A percentile compares a stretch with the other conserved stretches of the same genome.
Conservation (phyloP, 805 yeast genomes). For the Yueomyces sp. region DNA sequence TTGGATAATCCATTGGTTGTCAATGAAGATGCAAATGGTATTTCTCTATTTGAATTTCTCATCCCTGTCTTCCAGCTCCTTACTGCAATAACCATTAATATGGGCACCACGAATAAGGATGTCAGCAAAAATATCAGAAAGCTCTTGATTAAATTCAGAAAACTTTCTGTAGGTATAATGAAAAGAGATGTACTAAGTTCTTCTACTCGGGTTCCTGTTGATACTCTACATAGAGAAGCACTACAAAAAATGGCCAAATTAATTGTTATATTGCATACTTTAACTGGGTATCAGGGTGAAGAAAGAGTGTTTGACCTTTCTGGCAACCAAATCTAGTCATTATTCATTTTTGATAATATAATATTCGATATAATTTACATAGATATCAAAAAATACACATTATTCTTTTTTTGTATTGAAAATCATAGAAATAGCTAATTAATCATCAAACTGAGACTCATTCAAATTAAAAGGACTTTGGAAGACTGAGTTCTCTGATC, state of each 20-base stretch:
- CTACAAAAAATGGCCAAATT: conserved; percentile 41
- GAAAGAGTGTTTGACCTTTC: background rate
- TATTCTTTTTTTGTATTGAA: too few relatives aligned
- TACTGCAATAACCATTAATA: conserved; percentile 50
- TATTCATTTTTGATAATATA: too few relatives aligned
- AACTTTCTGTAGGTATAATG: conserved; percentile 46
- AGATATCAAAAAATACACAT: too few relatives aligned
- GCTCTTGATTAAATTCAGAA: conserved; percentile 38
- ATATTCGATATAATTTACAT: too few relatives aligned
- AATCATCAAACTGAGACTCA: too few relatives aligned
- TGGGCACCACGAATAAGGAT: conserved; percentile 62
- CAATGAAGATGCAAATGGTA: conserved; percentile 13
- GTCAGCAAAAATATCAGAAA: conserved; percentile 40
- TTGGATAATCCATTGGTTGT: conserved; percentile 37
- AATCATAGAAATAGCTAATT: too few relatives aligned
- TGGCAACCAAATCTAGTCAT: too few relatives aligned
- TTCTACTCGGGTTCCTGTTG: background rate
- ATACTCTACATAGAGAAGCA: conserved; percentile 18
- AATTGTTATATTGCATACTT: conserved; percentile 38
- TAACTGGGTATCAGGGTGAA: conserved; percentile 32
- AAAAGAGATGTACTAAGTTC: conserved; percentile 37
- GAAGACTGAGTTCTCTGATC: background rate
- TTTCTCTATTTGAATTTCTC: conserved; percentile 54
- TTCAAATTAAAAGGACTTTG: too few relatives aligned
- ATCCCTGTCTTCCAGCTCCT: conserved; percentile 66